Evolutionary conservation across 2,329 filamentous ascomycete genomes (phyloP).

Genomic region (Fusarium cyanostomum): DNA sequence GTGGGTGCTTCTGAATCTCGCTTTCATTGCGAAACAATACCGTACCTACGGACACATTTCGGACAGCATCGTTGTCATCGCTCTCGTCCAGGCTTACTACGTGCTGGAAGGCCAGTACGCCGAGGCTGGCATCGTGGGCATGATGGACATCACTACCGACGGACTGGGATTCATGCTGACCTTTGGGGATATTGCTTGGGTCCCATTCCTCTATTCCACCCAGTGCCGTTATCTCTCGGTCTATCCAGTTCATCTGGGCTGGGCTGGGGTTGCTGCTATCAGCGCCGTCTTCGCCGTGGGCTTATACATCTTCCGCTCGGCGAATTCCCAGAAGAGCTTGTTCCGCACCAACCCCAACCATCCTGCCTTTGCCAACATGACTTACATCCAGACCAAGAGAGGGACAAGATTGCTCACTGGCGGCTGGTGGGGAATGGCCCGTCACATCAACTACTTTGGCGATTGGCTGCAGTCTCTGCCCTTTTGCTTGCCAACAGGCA

Average conservation of each 20-base stretch:
- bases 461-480: slow-evolving; percentile 93
- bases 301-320: slow-evolving; percentile 85
- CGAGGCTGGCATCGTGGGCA: slow-evolving; percentile 85
- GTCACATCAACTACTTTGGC: slow-evolving; percentile 93
- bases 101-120: slow-evolving; percentile 84
- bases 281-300: slow-evolving; percentile 72
- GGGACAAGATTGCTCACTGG: slow-evolving; percentile 82
- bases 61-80: slow-evolving; percentile 82
- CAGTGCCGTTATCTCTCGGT: slow-evolving; percentile 84
- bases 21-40: slow-evolving; percentile 88
- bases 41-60: slow-evolving; percentile 80
- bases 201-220: slow-evolving; percentile 85
- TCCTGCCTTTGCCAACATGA: slow-evolving; percentile 77
- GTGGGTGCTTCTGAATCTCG: slow-evolving; percentile 83
- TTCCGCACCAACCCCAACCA: slow-evolving; percentile 88
- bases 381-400: slow-evolving; percentile 82
- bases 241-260: slow-evolving; percentile 79
- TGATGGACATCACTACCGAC: slow-evolving; percentile 90
- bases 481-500: slow-evolving; percentile 83
- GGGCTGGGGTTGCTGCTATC: slow-evolving; percentile 69
- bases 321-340: slow-evolving; percentile 92
- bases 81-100: slow-evolving; percentile 79
- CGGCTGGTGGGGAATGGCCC: slow-evolving; percentile 90
- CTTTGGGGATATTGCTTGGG: slow-evolving; percentile 90
- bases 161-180: slow-evolving; percentile 93